Evolutionary conservation across 1,284 basidiomycete species (phyloP), one percentile per base, ranked within the genome.

Genomic region (Pterulicium gracile): DNA sequence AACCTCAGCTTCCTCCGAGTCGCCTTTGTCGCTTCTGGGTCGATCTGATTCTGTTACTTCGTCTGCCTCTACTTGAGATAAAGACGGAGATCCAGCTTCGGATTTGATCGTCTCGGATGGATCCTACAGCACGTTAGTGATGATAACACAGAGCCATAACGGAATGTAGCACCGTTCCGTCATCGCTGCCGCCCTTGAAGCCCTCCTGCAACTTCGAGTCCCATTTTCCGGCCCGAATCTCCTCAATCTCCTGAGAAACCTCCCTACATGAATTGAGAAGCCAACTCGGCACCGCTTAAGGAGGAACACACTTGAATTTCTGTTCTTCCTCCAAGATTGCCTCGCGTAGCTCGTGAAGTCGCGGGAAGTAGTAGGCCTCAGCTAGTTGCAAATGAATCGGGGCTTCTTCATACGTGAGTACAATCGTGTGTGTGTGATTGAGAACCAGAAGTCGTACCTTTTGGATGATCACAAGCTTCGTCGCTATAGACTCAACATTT

Each of bases 301-400:
- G 4, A 17, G 10, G 4, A 23, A 64, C 69, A 35, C 54, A 87
- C 88, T 79, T 87, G 71, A 91, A 94, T 48, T 75, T 78, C 19
- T 65, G 58, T 63, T 94, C 90, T 58, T 90, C 84, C 1, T 66
- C 69, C 36, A 71, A 58, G 42, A 94, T 89, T 40, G 79, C 67
- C 17, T 70, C 68, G 48, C 77, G 77, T 3, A 94, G 68, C 56
- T 93, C 84, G 24, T 73, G 59, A 43, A 88, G 68, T 15, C 89
- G 81, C 2, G 72, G 70, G 32, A 72, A 61, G 58, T 88, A 92
- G 61, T 81, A 77, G 44, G 72, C 81, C 55, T 82, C 76, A 1
- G 89, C 88, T 23, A 93, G 72, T 14, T 21, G 13, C 18, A 39
- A 17, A 39, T 39, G 36, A 7, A 39, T 18, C 7, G 36, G 15